Evolutionary conservation across 2,329 filamentous ascomycete species (phyloP), one percentile per base, ranked within the genome.

Genomic region (Rutstroemia sydowiana): DNA sequence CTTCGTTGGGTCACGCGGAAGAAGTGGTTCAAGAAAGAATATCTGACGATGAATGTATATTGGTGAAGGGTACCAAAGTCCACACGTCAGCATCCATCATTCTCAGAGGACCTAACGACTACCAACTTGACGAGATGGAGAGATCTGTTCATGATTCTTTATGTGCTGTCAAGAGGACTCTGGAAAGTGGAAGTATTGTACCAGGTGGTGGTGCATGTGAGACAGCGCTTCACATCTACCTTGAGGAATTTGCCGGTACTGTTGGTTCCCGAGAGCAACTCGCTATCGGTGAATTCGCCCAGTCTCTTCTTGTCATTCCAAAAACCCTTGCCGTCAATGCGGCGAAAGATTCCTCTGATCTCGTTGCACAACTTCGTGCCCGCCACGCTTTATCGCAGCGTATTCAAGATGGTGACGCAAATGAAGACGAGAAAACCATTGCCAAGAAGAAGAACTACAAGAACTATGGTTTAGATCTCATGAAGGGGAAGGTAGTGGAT

Each of bases 21-120:
- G 93, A 97, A 72, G 92, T 98, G 57, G 81, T 87, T n/a, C 93
- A 98, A 72, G 93, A 97, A 76, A 87, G 92, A 65, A 97, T 98
- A 68, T 97, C 93, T 2, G 93, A 98, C 65, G 93, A 98, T 63
- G 93, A 98, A 75, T 97, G 92, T 71, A 98, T 98, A 60, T 74
- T 98, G 58, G 80, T 98, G 68, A 95, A 93, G 77, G 92, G 92
- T 51, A 95, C 93, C 65, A 97, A 96, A 75, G 81, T 87, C 26
- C 89, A 93, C 72, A 93, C 87, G 3, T 95, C 91, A 6, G 91
- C 93, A 28, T 98, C 93, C 16, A 90, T 96, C 70, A 95, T 98
- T 62, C 86, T 98, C 49, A 88, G 93, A 54, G 93, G 93, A 42
- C 79, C 93, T 62, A 97, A 98, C 72, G 93, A 98, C 71, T 97